These are phyloP conservation scores for Oryza punctata DNA, from an alignment of 176 grass and related monocot species.

Conservation along the genomic window DNA sequence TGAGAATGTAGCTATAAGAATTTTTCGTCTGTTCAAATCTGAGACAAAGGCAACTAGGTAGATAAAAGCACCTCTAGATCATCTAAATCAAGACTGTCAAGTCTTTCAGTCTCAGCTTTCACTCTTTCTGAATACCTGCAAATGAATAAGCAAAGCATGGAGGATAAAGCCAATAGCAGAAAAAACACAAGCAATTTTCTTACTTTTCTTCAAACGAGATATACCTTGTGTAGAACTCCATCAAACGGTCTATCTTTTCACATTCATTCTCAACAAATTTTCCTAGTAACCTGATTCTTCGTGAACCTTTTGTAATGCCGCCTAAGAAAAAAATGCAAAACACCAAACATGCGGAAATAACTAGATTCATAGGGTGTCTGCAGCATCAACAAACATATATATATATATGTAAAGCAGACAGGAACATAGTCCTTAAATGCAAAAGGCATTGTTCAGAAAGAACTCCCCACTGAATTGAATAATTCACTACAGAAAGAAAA, in stretches of 20 bases:
- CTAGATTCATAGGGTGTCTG: background rate
- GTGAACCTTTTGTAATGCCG: conserved; percentile 90
- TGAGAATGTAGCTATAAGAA: background rate
- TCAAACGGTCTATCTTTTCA: conserved; percentile 91
- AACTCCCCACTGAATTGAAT: background rate
- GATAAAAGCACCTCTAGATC: conserved; percentile 76
- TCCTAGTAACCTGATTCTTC: conserved; percentile 81
- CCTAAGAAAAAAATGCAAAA: conserved; percentile 48
- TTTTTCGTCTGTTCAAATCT: conserved; percentile 24
- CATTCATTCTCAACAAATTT: conserved; percentile 99
- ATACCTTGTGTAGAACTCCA: conserved; percentile 90
- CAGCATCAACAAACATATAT: conserved; percentile 18
- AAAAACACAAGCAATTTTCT: background rate
- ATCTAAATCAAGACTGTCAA: conserved; percentile 77
- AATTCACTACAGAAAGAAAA: background rate
- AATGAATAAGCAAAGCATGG: conserved; percentile 1
- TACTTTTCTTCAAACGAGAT: conserved; percentile 22
- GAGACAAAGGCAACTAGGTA: conserved; percentile 7
- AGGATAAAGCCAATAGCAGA: conserved; percentile 23
- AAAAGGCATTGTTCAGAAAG: background rate
- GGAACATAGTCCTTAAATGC: background rate
- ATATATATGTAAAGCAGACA: background rate
- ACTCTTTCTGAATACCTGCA: conserved; percentile 97
- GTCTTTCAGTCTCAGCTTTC: conserved; percentile 71
- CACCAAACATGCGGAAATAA: conserved; percentile 14